Evolutionary conservation across 768 basidiomycete species (phyloP).

Genomic region (Jaapia argillacea): DNA sequence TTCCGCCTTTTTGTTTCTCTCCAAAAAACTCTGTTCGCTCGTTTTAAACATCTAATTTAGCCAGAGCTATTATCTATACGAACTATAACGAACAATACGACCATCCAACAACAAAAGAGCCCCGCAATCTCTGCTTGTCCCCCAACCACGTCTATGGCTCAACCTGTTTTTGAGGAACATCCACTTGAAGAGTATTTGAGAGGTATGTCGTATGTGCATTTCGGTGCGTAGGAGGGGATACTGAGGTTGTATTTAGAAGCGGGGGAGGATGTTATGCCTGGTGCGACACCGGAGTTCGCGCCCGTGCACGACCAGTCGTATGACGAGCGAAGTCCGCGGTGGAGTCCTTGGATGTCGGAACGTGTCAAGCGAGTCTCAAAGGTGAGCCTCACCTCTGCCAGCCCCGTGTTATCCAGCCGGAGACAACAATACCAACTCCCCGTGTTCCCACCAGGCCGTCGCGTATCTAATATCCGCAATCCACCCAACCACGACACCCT

Average conservation of each 20-base stretch:
- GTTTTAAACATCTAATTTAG: too few relatives aligned
- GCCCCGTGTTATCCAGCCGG: conserved; percentile 6
- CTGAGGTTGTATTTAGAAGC: conserved; percentile 33
- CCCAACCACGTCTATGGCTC: too few relatives aligned
- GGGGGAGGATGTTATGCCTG: conserved; percentile 54
- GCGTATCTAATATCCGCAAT: conserved; percentile 26
- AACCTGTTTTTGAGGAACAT: conserved; percentile 69
- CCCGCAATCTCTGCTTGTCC: too few relatives aligned
- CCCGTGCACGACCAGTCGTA: conserved; percentile 29
- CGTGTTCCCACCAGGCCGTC: conserved; percentile 4
- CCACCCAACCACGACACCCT: conserved; percentile 28
- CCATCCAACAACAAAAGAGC: too few relatives aligned
- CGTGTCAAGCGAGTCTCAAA: background rate
- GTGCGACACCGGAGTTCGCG: conserved; percentile 29
- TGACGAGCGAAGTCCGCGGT: conserved; percentile 22
- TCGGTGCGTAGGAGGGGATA: conserved; percentile 1
- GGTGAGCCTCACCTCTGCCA: background rate
- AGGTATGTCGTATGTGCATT: conserved; percentile 42
- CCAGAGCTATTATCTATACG: too few relatives aligned
- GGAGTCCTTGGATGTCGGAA: conserved; percentile 1
- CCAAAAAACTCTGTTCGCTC: too few relatives aligned
- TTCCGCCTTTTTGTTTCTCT: too few relatives aligned
- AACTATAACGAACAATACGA: too few relatives aligned
- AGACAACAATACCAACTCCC: conserved; percentile 17
- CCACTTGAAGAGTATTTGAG: conserved; percentile 65